Percentiles rank a stretch among this genome's conserved stretches.
These are phyloP conservation scores for Plasmodium gonderi DNA, from an alignment of 169 alveolate species.

Conservation along the genomic window DNA sequence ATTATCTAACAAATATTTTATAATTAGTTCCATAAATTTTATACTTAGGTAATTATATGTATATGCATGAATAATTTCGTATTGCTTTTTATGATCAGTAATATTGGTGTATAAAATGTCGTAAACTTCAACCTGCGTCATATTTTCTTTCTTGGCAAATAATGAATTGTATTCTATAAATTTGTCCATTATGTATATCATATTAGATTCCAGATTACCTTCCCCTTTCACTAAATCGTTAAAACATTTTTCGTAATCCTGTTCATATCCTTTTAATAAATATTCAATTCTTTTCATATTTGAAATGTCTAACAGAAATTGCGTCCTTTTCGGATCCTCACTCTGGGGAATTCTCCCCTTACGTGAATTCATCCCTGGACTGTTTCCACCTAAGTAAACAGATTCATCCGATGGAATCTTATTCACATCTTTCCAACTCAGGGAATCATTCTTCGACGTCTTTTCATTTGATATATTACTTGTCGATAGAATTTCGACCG, in stretches of 20 bases:
- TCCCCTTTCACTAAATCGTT: constrained; percentile 15
- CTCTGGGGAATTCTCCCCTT: background rate
- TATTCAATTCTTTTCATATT: constrained; percentile 57
- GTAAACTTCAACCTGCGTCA: constrained; percentile 56
- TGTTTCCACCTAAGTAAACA: background rate
- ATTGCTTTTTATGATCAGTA: constrained; percentile 55
- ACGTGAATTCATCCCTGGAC: background rate
- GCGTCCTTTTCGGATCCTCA: background rate
- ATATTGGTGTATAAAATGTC: constrained; percentile 24
- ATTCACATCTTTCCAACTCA: background rate
- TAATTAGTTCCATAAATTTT: constrained; percentile 22
- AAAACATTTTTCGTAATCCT: constrained; percentile 46
- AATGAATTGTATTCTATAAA: constrained; percentile 53
- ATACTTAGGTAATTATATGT: constrained; percentile 63
- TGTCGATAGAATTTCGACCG: constrained; percentile 39
- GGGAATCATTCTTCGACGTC: background rate
- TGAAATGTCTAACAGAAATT: constrained; percentile 29
- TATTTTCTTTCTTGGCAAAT: constrained; percentile 48
- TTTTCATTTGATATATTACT: constrained; percentile 31
- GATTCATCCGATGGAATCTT: background rate
- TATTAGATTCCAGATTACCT: background rate
- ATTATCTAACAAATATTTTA: constrained; percentile 17
- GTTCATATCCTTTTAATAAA: constrained; percentile 66
- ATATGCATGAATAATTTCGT: constrained; percentile 70
- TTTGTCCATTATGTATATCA: constrained; percentile 31